Percentiles rank a stretch among this genome's conserved stretches.
Conservation (phyloP, 2,329 filamentous ascomycete genomes). For the Mycosphaerella sp. region DNA sequence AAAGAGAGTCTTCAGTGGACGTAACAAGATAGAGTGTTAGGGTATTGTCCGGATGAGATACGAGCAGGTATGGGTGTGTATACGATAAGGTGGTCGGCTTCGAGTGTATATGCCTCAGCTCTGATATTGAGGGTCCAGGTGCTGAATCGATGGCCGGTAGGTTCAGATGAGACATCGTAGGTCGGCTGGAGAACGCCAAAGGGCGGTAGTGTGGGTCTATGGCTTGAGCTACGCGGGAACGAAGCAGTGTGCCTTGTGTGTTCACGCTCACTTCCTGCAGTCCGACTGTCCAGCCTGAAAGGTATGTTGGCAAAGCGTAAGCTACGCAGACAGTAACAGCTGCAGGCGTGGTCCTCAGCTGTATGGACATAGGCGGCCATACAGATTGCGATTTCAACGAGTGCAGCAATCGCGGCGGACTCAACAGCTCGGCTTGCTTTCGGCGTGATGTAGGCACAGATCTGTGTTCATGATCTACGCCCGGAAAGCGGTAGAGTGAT, state of each 20-base stretch:
- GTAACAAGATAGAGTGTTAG: slow-evolving; percentile 74
- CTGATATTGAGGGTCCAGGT: slow-evolving; percentile 15
- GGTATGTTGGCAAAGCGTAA: slow-evolving; percentile 70
- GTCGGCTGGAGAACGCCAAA: slow-evolving; percentile 31
- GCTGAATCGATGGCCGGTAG: slow-evolving; percentile 9
- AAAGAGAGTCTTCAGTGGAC: slow-evolving; percentile 58
- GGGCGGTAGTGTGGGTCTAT: slow-evolving; percentile 43
- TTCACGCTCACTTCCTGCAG: slow-evolving; percentile 80
- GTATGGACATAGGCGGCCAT: slow-evolving; percentile 72
- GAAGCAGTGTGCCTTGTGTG: slow-evolving; percentile 42
- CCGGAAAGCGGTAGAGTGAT: slow-evolving; percentile 55
- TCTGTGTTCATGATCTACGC: neutral
- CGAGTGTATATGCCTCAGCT: slow-evolving; percentile 32
- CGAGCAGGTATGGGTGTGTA: slow-evolving; percentile 75
- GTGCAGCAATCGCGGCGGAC: slow-evolving; percentile 57
- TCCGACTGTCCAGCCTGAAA: slow-evolving; percentile 79
- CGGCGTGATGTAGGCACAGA: neutral
- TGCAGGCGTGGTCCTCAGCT: slow-evolving; percentile 60
- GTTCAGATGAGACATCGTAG: slow-evolving; percentile 27
- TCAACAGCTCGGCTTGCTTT: neutral
- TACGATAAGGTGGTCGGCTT: slow-evolving; percentile 49
- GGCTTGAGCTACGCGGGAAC: slow-evolving; percentile 48
- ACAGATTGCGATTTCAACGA: slow-evolving; percentile 76
- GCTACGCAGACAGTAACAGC: slow-evolving; percentile 76
- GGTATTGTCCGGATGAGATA: slow-evolving; percentile 80